Percentiles rank a stretch among this genome's conserved stretches.
Evolutionary conservation across 441 rosid genomes (phyloP).

Genomic region (Adansonia rubrostipa): DNA sequence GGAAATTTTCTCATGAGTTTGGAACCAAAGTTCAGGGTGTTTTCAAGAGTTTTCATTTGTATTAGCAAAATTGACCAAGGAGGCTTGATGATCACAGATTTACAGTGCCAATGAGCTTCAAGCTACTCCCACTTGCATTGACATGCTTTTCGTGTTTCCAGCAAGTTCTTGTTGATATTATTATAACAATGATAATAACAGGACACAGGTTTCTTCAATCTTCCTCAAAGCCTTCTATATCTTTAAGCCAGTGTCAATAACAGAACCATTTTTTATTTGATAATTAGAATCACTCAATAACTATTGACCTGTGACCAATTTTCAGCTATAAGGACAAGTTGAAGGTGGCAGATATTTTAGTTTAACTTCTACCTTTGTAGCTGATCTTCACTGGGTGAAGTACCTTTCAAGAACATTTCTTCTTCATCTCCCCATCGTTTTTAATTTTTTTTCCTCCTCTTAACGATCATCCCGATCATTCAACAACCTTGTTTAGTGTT

Average conservation of each 20-base stretch:
- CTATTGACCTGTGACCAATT: neutral
- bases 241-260: neutral
- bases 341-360: slow-evolving; percentile 18
- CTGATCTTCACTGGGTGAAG: neutral
- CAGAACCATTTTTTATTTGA: neutral
- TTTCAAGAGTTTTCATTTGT: neutral
- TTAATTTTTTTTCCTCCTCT: neutral
- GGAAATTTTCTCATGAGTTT: neutral
- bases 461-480: neutral
- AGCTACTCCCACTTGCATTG: neutral
- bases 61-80: slow-evolving; percentile 16
- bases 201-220: neutral
- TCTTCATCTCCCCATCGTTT: neutral
- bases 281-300: neutral
- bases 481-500: neutral
- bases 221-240: neutral
- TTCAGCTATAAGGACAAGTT: neutral
- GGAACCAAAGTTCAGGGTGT: neutral
- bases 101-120: slow-evolving; percentile 1
- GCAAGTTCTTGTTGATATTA: neutral
- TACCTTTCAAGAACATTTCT: neutral
- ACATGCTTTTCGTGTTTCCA: slow-evolving; percentile 12
- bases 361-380: neutral
- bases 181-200: neutral
- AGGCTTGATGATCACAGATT: slow-evolving; percentile 5